Evolutionary conservation across 1,284 basidiomycete species (phyloP), one percentile per base, ranked within the genome.

Genomic region (Somion occarium): DNA sequence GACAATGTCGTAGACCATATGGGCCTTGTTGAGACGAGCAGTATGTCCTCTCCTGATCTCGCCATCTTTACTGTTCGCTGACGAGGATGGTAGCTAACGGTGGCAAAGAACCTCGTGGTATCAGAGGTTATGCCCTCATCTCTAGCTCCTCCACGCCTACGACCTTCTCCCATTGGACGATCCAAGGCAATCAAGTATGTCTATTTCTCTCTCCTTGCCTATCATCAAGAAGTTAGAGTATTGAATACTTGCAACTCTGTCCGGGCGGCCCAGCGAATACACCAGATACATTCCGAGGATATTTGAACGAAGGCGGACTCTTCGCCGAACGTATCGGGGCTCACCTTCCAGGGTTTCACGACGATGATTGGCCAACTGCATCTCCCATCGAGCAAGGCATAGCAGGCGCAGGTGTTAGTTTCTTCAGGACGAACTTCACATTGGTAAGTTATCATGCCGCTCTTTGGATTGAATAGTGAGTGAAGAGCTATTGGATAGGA

Each of bases 301-400:
- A 75, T 46, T 59, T 79, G 27, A 80, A 80, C 54, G 78, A 80
- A 67, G 78, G 78, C 18, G 78, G 77, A 0, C 60, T 82, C 2
- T 75, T 71, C 41, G 75, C 73, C 1, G 79, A 82, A 61, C 64
- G 78, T 38, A 66, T 74, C 44, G 78, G 78, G 3, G 78, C 77
- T 20, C 78, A 80, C 63, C 67, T 80, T 7, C 78, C 78, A 12
- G 74, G 70, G 2, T 80, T 72, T 57, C 72, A 74, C 18, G 73
- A 74, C 53, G 61, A 65, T 4, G 45, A 54, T 2, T 80, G 79
- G 79, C 51, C 56, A 22, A 53, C 49, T 30, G 73, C 68, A 3
- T 68, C 63, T 20, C 69, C 73, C 27, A 51, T 72, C 4, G 45
- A 62, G 37, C 69, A 69, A 2, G 61, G 52, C 13, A 19, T 77